These are phyloP conservation scores for Bimuria novae-zelandiae DNA, from an alignment of 2,329 filamentous ascomycete genomes.

Conservation along the genomic window DNA sequence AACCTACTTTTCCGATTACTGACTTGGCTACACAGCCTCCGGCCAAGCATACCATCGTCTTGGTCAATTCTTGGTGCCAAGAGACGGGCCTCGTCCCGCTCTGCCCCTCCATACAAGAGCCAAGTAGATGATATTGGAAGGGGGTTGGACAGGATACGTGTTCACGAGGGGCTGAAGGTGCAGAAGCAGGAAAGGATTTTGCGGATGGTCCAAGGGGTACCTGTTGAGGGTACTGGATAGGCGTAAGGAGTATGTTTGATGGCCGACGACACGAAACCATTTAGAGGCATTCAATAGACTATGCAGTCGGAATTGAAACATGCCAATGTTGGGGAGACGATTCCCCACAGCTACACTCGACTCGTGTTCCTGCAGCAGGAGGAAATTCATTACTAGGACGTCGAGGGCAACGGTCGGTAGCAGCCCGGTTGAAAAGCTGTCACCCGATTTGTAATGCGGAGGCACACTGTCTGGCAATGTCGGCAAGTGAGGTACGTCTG, in stretches of 20 bases:
- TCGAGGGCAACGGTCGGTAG: too few species aligned
- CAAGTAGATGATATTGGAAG: neutral
- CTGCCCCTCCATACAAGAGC: neutral
- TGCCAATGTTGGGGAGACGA: neutral
- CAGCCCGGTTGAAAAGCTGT: neutral
- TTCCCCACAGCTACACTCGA: neutral
- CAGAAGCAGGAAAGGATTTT: too few species aligned
- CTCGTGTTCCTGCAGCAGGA: neutral
- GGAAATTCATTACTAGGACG: neutral
- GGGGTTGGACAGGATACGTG: neutral
- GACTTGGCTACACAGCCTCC: constrained; percentile 3
- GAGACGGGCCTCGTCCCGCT: constrained; percentile 6
- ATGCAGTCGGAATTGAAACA: constrained; percentile 4
- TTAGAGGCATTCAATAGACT: neutral
- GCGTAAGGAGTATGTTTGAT: neutral
- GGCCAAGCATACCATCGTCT: constrained; percentile 4
- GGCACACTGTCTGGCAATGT: neutral
- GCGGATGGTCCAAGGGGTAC: too few species aligned
- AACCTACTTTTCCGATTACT: neutral
- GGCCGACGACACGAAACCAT: too few species aligned
- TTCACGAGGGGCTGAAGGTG: neutral
- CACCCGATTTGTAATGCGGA: neutral
- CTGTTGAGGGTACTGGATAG: neutral
- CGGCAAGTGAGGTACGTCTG: neutral
- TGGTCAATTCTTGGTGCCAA: constrained; percentile 7